Conservation (phyloP, 306 rosid genomes). For the Corylus avellana region DNA sequence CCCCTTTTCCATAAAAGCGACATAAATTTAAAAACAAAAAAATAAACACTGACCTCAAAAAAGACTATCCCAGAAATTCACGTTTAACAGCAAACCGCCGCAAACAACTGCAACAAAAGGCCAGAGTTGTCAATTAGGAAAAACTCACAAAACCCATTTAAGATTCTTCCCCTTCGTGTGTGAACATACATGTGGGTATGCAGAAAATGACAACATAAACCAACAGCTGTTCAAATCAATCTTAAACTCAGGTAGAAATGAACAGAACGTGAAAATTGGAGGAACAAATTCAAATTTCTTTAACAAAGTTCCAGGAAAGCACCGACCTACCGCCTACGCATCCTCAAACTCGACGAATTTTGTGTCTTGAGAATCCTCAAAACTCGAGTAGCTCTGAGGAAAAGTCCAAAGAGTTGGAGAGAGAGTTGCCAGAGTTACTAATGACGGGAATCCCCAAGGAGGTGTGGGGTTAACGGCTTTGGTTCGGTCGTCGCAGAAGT, state of each 20-base stretch:
- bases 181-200: background rate
- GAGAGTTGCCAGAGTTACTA: background rate
- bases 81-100: background rate
- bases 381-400: background rate
- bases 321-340: background rate
- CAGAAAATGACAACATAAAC: background rate
- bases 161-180: background rate
- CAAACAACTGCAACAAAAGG: conserved; percentile 5
- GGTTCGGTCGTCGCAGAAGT: background rate
- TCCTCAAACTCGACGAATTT: background rate
- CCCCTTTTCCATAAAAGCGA: background rate
- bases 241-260: background rate
- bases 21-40: background rate
- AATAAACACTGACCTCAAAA: background rate
- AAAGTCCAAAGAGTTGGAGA: background rate
- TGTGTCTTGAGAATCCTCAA: background rate
- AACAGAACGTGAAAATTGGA: background rate
- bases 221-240: background rate
- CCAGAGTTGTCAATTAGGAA: conserved; percentile 18
- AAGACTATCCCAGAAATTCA: background rate
- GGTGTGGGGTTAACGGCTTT: background rate
- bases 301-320: background rate
- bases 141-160: background rate
- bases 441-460: background rate
- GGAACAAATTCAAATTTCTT: conserved; percentile 6